Evolutionary conservation across 2,329 filamentous ascomycete species (phyloP).

Genomic region (Zymoseptoria passerinii): DNA sequence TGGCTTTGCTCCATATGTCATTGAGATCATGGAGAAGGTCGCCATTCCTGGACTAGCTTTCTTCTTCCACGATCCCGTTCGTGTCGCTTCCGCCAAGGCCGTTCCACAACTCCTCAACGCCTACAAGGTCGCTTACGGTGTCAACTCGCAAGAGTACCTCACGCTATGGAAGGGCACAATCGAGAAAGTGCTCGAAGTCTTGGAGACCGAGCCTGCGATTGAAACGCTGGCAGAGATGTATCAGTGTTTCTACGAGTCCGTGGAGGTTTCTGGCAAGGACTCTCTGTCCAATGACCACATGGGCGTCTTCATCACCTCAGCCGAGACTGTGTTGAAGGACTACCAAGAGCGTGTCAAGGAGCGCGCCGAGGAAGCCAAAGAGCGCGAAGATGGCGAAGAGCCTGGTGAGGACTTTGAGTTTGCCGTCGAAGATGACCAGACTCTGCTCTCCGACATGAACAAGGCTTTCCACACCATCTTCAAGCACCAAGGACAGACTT

Average conservation of each 20-base stretch:
- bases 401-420: conserved; percentile 78
- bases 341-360: conserved; percentile 81
- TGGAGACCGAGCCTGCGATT: conserved; percentile 87
- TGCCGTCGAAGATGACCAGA: conserved; percentile 95
- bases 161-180: conserved; percentile 78
- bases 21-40: conserved; percentile 93
- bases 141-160: conserved; percentile 68
- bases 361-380: conserved; percentile 74
- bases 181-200: conserved; percentile 84
- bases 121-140: conserved; percentile 85
- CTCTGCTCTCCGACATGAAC: conserved; percentile 96
- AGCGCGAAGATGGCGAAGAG: conserved; percentile 66
- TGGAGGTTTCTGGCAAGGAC: conserved; percentile 84
- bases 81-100: conserved; percentile 88
- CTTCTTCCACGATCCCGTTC: conserved; percentile 98
- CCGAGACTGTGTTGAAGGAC: conserved; percentile 78
- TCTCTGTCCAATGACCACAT: conserved; percentile 73
- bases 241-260: conserved; percentile 97
- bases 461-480: conserved; percentile 99
- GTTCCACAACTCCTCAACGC: conserved; percentile 88
- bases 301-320: conserved; percentile 77
- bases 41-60: conserved; percentile 88
- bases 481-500: conserved; percentile 82
- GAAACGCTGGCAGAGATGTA: conserved; percentile 98
- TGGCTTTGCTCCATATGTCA: conserved; percentile 83